Conservation (phyloP, 345 rosid genomes). For the Angophora floribunda region DNA sequence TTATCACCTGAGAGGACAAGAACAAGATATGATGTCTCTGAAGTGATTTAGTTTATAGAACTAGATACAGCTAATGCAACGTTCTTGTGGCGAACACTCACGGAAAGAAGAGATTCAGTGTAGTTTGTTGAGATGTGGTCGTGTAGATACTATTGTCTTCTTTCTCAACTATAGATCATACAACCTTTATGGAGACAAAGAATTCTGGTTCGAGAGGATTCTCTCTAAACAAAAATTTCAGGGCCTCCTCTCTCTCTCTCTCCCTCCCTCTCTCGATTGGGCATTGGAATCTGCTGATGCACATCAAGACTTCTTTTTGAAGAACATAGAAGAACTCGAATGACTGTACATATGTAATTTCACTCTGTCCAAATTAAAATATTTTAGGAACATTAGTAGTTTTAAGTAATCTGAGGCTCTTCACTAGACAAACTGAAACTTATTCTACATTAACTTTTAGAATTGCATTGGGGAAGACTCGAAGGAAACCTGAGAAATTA, state of each 20-base stretch:
- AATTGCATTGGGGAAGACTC: background rate
- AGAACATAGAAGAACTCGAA: background rate
- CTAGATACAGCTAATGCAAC: background rate
- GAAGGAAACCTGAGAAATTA: background rate
- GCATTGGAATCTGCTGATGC: background rate
- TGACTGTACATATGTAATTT: background rate
- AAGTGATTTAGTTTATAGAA: background rate
- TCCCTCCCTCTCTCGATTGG: background rate
- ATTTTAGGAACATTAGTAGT: background rate
- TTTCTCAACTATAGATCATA: background rate
- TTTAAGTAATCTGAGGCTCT: background rate
- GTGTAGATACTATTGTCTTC: background rate
- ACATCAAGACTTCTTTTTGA: background rate
- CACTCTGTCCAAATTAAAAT: background rate
- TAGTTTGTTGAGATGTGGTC: background rate
- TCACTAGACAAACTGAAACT: background rate
- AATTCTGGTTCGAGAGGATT: background rate
- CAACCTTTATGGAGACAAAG: background rate
- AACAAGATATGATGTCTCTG: slow-evolving; percentile 8
- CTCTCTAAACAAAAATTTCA: background rate
- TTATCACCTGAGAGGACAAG: slow-evolving; percentile 19
- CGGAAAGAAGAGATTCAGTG: background rate
- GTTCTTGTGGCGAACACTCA: background rate
- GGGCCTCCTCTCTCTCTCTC: background rate
- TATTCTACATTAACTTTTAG: background rate